phyloP scores from a whole-genome alignment of 148 eudicot genomes.

The Vaccinium macrocarpon region DNA sequence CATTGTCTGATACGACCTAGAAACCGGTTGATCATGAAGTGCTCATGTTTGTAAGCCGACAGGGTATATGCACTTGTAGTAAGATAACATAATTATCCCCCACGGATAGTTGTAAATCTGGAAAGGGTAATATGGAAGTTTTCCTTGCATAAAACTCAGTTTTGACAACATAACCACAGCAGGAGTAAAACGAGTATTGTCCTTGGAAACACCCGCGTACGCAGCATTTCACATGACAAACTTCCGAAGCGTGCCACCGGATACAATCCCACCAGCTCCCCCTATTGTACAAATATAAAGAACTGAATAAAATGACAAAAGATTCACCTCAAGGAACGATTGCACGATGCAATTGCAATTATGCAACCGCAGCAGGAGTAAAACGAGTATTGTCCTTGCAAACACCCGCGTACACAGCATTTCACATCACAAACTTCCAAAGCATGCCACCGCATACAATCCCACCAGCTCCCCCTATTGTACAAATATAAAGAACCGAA shows the following conservation, averaged over 20 bases:
- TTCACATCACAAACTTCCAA: neutral
- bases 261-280: neutral
- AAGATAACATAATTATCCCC: neutral
- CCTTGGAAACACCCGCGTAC: neutral
- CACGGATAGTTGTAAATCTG: neutral
- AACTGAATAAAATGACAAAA: no score
- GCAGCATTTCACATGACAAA: neutral
- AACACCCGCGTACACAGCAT: neutral
- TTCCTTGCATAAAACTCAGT: no score
- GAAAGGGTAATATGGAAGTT: neutral
- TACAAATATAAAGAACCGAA: neutral
- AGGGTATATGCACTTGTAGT: neutral
- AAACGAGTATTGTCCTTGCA: neutral
- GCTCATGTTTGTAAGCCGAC: conserved; percentile 3
- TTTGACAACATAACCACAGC: neutral
- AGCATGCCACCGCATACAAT: neutral
- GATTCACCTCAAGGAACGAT: neutral
- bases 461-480: neutral
- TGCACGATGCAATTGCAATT: conserved; percentile 31
- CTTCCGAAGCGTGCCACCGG: neutral
- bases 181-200: neutral
- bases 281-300: neutral
- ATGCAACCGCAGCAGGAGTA: conserved; percentile 35
- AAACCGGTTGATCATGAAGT: neutral
- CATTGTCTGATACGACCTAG: neutral